Conservation (phyloP, 2,329 filamentous ascomycete genomes). For the Neofusicoccum parvum region DNA sequence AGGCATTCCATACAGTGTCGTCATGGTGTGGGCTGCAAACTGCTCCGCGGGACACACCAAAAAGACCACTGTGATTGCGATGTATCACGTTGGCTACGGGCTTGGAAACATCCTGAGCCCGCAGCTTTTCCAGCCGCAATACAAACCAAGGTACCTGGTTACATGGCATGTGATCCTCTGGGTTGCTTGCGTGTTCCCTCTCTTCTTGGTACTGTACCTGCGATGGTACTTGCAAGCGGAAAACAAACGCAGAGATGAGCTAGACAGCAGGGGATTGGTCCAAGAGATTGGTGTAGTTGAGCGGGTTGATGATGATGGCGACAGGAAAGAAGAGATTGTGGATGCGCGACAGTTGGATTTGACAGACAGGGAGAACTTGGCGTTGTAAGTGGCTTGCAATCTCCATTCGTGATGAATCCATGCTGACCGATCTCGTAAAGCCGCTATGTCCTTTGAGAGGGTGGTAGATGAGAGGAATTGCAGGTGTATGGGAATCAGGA, state of each 20-base stretch:
- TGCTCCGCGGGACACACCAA: slow-evolving; percentile 41
- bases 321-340: slow-evolving; percentile 4
- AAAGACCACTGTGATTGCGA: slow-evolving; percentile 45
- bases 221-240: slow-evolving; percentile 44
- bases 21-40: slow-evolving; percentile 18
- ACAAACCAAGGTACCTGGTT: slow-evolving; percentile 33
- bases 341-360: slow-evolving; percentile 19
- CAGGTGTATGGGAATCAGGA: no score
- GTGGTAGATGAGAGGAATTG: not conserved
- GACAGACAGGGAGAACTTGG: slow-evolving; percentile 20
- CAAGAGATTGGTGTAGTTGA: slow-evolving; percentile 23
- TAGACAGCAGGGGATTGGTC: slow-evolving; percentile 15
- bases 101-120: slow-evolving; percentile 42
- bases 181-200: slow-evolving; percentile 43
- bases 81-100: slow-evolving; percentile 44
- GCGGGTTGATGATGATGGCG: not conserved
- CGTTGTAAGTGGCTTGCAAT: not conserved
- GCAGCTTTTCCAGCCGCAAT: slow-evolving; percentile 36
- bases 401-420: no score
- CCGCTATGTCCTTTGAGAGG: not conserved
- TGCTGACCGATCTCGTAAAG: not conserved
- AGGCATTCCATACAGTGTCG: slow-evolving; percentile 24
- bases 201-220: slow-evolving; percentile 44
- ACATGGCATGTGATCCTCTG: slow-evolving; percentile 36
- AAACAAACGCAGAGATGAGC: slow-evolving; percentile 43